Evolutionary conservation across 305 asterid species (phyloP).

Genomic region (Fraxinus ornus): DNA sequence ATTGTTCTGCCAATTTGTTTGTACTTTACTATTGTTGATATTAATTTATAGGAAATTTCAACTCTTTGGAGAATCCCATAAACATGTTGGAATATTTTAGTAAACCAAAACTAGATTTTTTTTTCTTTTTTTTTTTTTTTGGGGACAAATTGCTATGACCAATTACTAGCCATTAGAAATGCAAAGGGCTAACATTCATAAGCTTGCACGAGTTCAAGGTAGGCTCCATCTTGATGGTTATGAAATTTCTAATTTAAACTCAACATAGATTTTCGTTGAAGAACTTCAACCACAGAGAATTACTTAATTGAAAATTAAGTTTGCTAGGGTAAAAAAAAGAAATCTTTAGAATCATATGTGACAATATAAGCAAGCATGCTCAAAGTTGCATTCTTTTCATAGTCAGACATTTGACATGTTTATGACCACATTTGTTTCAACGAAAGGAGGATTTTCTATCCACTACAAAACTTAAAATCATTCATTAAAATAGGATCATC

Average conservation of each 20-base stretch:
- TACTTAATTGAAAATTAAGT: too few relatives aligned
- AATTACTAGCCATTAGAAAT: background rate
- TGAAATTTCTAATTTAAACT: background rate
- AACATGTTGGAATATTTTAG: background rate
- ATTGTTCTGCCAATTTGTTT: background rate
- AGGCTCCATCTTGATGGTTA: background rate
- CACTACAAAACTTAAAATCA: background rate
- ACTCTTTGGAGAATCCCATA: background rate
- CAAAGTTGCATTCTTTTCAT: background rate
- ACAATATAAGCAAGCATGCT: background rate
- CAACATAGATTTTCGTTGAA: background rate
- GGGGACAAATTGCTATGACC: background rate
- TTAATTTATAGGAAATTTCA: background rate
- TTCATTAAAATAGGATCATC: background rate
- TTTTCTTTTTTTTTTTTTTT: too few relatives aligned
- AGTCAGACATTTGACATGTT: background rate
- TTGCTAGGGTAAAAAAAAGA: background rate
- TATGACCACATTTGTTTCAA: background rate
- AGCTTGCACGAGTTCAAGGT: background rate
- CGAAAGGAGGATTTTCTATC: background rate
- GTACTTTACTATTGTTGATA: background rate
- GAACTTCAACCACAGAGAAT: background rate
- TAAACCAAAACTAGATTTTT: too few relatives aligned
- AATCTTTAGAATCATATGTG: background rate
- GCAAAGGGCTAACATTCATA: background rate